A percentile compares a stretch with the other conserved stretches of the same genome.
Conservation (phyloP, 345 rosid genomes). For the Turnera subulata region DNA sequence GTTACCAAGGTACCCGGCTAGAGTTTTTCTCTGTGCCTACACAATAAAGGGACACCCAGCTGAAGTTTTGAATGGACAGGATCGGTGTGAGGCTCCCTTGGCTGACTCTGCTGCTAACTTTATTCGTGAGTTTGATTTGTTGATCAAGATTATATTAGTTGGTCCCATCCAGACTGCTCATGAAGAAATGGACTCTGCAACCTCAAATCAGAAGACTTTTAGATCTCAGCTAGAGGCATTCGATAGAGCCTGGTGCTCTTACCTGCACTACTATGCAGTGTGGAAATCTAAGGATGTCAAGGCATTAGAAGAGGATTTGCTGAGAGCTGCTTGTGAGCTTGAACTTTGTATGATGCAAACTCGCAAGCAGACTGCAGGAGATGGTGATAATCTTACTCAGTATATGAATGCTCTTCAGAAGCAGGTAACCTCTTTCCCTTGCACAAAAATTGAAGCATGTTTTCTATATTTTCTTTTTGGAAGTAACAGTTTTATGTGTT, state of each 20-base stretch:
- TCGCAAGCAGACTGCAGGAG: constrained; percentile 59
- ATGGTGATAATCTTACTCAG: constrained; percentile 45
- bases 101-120: constrained; percentile 57
- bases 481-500: background rate
- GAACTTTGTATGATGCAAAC: constrained; percentile 87
- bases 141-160: constrained; percentile 54
- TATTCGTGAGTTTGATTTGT: constrained; percentile 59
- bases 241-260: constrained; percentile 80
- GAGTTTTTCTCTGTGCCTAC: constrained; percentile 80
- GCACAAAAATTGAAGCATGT: background rate
- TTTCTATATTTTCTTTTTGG: background rate
- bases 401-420: constrained; percentile 75
- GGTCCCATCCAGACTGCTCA: constrained; percentile 53
- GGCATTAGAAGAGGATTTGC: constrained; percentile 71
- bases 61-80: constrained; percentile 74
- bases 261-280: constrained; percentile 65
- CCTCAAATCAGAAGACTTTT: constrained; percentile 38
- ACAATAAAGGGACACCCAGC: constrained; percentile 89
- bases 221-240: constrained; percentile 68
- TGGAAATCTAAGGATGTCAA: constrained; percentile 94
- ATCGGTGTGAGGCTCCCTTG: constrained; percentile 64
- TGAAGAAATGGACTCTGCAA: constrained; percentile 31
- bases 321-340: constrained; percentile 94
- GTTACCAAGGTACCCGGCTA: constrained; percentile 68
- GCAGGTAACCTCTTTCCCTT: constrained; percentile 45